Percentiles rank a stretch among this genome's conserved stretches.
Evolutionary conservation across 2,329 filamentous ascomycete genomes (phyloP).

Genomic region (Berkeleyomyces basicola): DNA sequence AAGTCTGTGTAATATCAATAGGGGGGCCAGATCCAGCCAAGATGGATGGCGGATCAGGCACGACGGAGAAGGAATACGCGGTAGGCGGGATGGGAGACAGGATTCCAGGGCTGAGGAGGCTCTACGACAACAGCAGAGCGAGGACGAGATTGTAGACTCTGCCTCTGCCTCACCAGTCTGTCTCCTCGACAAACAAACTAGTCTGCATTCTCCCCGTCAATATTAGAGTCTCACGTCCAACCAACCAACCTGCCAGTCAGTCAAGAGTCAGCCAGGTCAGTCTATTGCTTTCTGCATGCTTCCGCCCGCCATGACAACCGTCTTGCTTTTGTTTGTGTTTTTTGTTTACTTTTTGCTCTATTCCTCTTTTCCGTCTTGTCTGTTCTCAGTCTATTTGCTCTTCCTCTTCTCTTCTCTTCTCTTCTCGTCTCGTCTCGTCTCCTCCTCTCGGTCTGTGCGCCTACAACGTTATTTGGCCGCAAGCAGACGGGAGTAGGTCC

Average conservation of each 20-base stretch:
- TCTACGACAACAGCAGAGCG: too few relatives aligned
- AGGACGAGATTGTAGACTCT: too few relatives aligned
- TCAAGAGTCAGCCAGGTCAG: neutral
- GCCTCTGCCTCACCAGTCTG: too few relatives aligned
- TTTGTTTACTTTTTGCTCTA: neutral
- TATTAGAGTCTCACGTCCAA: too few relatives aligned
- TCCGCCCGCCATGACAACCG: too few relatives aligned
- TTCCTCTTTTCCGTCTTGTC: neutral
- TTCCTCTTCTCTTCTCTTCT: neutral
- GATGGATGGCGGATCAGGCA: neutral
- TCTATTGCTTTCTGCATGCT: neutral
- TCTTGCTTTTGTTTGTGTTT: neutral
- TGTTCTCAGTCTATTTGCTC: neutral
- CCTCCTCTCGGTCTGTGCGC: neutral
- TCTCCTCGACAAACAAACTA: too few relatives aligned
- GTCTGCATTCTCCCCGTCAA: too few relatives aligned
- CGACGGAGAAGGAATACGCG: neutral
- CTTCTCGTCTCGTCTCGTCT: neutral
- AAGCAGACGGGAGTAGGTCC: too few relatives aligned
- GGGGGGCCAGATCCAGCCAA: neutral
- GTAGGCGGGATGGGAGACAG: neutral
- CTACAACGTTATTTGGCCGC: too few relatives aligned
- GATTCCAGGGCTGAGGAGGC: neutral
- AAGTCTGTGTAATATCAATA: neutral
- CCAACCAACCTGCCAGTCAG: too few relatives aligned